These are phyloP conservation scores for Penicillium herquei DNA, from an alignment of 495 filamentous ascomycete genomes.

Conservation along the genomic window DNA sequence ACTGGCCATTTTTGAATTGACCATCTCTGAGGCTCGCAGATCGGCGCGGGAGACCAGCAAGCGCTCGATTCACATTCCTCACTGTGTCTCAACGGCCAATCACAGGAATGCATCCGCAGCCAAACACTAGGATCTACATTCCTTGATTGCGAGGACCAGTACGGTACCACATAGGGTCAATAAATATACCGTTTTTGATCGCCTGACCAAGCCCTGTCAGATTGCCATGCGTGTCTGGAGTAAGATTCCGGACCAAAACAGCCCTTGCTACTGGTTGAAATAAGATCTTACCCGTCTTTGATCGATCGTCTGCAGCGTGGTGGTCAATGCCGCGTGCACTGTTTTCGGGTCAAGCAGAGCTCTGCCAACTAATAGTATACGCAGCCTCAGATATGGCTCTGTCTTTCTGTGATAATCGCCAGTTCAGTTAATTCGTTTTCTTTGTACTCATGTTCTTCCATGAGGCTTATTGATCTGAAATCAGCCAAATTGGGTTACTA, in stretches of 20 bases:
- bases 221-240: neutral
- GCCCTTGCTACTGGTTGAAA: neutral
- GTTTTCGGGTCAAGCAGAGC: neutral
- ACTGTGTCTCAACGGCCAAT: slow-evolving; percentile 6
- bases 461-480: no score
- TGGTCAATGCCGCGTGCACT: neutral
- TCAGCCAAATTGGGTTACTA: no score
- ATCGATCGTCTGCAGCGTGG: slow-evolving; percentile 4
- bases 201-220: neutral
- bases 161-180: neutral
- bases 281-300: neutral
- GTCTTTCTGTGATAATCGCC: neutral
- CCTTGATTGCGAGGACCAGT: slow-evolving; percentile 6
- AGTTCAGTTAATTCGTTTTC: no score
- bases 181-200: neutral
- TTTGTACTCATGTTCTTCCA: no score
- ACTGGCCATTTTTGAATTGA: neutral
- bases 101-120: neutral
- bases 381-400: no score
- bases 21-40: neutral
- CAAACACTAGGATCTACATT: slow-evolving; percentile 18
- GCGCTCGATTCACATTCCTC: neutral
- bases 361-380: neutral
- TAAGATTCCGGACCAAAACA: neutral
- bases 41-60: neutral